These are phyloP conservation scores for Arthrobotrys entomopaga DNA, from an alignment of 2,329 filamentous ascomycete species.

Conservation along the genomic window DNA sequence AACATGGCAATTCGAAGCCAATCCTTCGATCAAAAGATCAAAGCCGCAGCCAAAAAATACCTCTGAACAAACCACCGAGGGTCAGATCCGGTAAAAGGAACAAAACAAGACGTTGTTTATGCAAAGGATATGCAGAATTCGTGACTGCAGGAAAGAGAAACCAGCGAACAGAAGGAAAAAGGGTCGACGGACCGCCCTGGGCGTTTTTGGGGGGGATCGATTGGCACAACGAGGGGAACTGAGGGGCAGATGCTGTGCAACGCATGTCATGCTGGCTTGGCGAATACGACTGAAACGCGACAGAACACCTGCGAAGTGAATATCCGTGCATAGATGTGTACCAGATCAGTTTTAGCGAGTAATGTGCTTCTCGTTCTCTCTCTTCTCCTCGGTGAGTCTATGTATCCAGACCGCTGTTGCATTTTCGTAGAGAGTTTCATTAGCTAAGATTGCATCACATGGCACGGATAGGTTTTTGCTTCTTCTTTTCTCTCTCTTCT, in stretches of 20 bases:
- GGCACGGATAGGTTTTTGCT: conserved; percentile 25
- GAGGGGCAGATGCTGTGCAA: conserved; percentile 54
- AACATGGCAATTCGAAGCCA: conserved; percentile 88
- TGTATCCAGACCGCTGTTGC: conserved; percentile 55
- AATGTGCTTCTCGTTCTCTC: too few species aligned
- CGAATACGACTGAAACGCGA: conserved; percentile 52
- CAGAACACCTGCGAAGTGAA: conserved; percentile 29
- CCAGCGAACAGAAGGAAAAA: conserved; percentile 4
- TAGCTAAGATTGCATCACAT: conserved; percentile 49
- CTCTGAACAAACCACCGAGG: conserved; percentile 66
- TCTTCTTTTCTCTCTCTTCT: conserved; percentile 12
- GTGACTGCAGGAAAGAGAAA: conserved; percentile 26
- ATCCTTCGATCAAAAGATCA: conserved; percentile 82
- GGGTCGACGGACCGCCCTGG: conserved; percentile 18
- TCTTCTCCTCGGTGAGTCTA: conserved; percentile 42
- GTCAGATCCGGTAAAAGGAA: conserved; percentile 12
- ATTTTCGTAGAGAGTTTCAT: conserved; percentile 40
- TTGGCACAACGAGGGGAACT: conserved; percentile 20
- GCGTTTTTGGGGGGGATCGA: conserved; percentile 1
- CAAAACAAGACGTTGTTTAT: conserved; percentile 29
- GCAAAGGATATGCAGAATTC: conserved; percentile 50
- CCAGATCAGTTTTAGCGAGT: conserved; percentile 51
- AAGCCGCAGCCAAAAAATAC: conserved; percentile 91
- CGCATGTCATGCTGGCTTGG: conserved; percentile 55
- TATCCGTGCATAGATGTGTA: conserved; percentile 30